phyloP scores from a whole-genome alignment of 441 rosid genomes.

The Croton setiger region DNA sequence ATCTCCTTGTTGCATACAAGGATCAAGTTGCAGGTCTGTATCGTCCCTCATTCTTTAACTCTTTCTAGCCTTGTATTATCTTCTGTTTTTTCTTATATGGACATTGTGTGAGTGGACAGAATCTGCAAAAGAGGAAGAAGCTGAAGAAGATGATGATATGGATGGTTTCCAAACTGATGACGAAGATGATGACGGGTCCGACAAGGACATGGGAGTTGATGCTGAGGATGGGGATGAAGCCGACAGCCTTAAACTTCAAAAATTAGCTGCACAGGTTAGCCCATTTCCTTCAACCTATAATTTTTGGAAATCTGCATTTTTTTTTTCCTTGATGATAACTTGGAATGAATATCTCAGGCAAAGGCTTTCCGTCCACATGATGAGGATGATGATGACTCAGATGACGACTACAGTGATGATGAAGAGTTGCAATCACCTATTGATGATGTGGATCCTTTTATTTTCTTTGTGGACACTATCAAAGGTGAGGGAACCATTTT shows the following conservation, averaged over 20 bases:
- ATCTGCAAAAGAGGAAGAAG: constrained; percentile 83
- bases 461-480: constrained; percentile 80
- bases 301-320: neutral
- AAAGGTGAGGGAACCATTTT: constrained; percentile 47
- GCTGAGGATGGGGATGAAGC: constrained; percentile 91
- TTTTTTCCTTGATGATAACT: neutral
- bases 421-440: constrained; percentile 94
- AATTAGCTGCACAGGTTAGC: constrained; percentile 84
- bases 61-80: neutral
- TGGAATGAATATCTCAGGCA: constrained; percentile 41
- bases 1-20: constrained; percentile 84
- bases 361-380: constrained; percentile 71
- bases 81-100: neutral
- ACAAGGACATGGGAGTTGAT: constrained; percentile 78
- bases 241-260: constrained; percentile 68
- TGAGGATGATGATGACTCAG: constrained; percentile 66
- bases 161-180: constrained; percentile 88
- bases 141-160: constrained; percentile 91
- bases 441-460: constrained; percentile 93
- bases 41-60: neutral
- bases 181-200: constrained; percentile 82
- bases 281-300: neutral
- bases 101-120: constrained; percentile 34
- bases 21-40: constrained; percentile 91
- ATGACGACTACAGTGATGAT: constrained; percentile 82